phyloP scores from a whole-genome alignment of 2,329 filamentous ascomycete genomes.

The Verticillium albo-atrum region DNA sequence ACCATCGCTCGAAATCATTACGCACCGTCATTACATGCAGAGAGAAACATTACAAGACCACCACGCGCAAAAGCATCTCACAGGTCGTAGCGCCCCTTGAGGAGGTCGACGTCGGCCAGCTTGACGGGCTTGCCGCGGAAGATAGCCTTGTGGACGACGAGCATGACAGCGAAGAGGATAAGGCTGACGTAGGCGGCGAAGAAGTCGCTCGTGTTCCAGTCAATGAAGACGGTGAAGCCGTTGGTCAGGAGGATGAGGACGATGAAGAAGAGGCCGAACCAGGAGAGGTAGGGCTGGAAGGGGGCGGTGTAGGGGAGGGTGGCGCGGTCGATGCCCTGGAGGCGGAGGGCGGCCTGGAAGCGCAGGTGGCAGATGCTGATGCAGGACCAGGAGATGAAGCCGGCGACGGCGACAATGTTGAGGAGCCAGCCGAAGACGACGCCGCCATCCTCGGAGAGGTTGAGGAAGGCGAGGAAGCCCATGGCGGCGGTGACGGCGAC shows the following conservation, averaged over 20 bases:
- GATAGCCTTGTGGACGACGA: conserved; percentile 54
- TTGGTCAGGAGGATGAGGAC: conserved; percentile 61
- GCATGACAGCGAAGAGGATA: conserved; percentile 58
- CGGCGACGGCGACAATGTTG: conserved; percentile 65
- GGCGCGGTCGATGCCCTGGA: conserved; percentile 52
- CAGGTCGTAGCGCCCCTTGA: conserved; percentile 1
- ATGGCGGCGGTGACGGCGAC: conserved; percentile 54
- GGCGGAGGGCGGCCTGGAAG: conserved; percentile 57
- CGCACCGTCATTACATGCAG: not conserved
- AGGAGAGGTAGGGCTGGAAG: conserved; percentile 60
- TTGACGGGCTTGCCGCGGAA: conserved; percentile 33
- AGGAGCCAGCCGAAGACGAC: conserved; percentile 69
- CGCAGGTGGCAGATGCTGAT: conserved; percentile 61
- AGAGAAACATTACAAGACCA: not conserved
- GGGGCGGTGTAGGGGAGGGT: conserved; percentile 57
- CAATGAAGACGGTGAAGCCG: conserved; percentile 64
- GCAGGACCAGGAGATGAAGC: conserved; percentile 66
- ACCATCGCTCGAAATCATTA: not conserved
- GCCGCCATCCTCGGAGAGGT: conserved; percentile 53
- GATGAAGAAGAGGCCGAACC: conserved; percentile 63
- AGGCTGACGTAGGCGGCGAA: conserved; percentile 62
- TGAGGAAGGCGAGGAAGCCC: conserved; percentile 63
- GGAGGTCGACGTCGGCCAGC: conserved; percentile 29
- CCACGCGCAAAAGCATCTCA: conserved; percentile 5
- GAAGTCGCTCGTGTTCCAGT: conserved; percentile 57